Evolutionary conservation across 225 moss, liverwort and hornwort species (phyloP), one percentile per base, ranked within the genome.

Genomic region (Bryoerythrophyllum caledonicum): DNA sequence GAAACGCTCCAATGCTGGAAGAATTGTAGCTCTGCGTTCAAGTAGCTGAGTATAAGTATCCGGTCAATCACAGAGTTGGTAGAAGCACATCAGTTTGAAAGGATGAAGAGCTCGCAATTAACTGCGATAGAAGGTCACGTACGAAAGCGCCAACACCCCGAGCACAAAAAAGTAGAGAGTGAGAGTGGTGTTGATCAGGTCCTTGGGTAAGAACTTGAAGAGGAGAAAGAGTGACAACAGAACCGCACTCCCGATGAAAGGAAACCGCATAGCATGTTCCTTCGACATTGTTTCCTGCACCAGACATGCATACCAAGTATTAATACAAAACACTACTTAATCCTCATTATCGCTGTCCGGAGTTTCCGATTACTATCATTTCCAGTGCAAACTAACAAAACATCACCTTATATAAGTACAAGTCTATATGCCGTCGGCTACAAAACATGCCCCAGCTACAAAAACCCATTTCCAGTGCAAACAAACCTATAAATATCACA

Each of bases 191-290:
- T 99, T 99, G 86, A 99, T 99, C 73, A 99, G 81, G 82, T 99
- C 99, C 91, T 99, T 99, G 10, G 99, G 99, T 54, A 99, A 84
- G 82, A 99, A 99, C 90, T 99, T 99, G 86, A 99, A 99, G 23
- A 99, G 93, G 72, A 99, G 92, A 82, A 95, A 99, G 54, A 99
- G 90, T 44, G 99, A 95, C 76, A 99, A 80, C 68, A 99, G 82
- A 74, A 99, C 99, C 72, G 95, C 99, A 86, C 99, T 99, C 79
- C 99, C 99, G 72, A 99, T 99, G 78, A 99, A 99, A 24, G 99
- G 99, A 69, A 99, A 99, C 25, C 99, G 99, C 93, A 99, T 93
- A 12, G 99, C 99, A 87, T 99, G 99, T 84, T 99, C 99, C 89
- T 92, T 99, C 20, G 99, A 99, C 99, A 99, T 95, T 23, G 95